Base-by-base conservation (phyloP, 495 filamentous ascomycete genomes). In the Talaromyces proteolyticus region DNA sequence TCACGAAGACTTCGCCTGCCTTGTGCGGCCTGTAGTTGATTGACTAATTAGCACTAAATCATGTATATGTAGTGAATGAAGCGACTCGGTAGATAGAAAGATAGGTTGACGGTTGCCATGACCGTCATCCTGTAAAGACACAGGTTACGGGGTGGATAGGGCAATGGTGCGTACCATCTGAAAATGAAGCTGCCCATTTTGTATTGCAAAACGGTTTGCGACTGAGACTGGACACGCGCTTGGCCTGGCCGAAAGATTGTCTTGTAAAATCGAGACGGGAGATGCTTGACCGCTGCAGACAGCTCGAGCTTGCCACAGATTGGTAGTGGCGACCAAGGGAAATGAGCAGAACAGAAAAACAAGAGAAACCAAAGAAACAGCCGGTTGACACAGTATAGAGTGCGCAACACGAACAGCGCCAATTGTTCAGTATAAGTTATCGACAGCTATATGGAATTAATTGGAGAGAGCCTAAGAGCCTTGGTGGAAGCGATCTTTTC, bases 1-100 rank as follows among this genome's bases (percentile, higher is more conserved):
- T 96, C 51, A 98, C 93, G 65, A 86, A 91, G 55, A 98, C 93
- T 63, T 95, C 90, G 53, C 77, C 76, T 53, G 87, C 89, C 53
- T 75, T 60, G 61, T 89, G 81, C 54, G 82, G 79, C 89, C 89
- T 91, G 59, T 49, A 42, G 51, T 38, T 39, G 48, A 45, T 26
- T 24, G 10, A 46, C 44, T 29, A 16, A 53, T 55, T 42, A 59
- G 53, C 43, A 23, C 18, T 34, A 17, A 6, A 20, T 51, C 21
- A 34, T n/a, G 20, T 42, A n/a, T 7, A 18, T 19, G 18, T 5
- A 11, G 22, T 7, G 4, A 6, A 20, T 6, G 8, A 24, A 45
- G 12, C 42, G 17, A 4, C 10, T 20, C 23, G 44, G 17, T 18
- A 24, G 18, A 16, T 47, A 47, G 23, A 29, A 47, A 4, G n/a